Conservation (phyloP, 352 stramenopile species). For the Globisporangium canariense region DNA sequence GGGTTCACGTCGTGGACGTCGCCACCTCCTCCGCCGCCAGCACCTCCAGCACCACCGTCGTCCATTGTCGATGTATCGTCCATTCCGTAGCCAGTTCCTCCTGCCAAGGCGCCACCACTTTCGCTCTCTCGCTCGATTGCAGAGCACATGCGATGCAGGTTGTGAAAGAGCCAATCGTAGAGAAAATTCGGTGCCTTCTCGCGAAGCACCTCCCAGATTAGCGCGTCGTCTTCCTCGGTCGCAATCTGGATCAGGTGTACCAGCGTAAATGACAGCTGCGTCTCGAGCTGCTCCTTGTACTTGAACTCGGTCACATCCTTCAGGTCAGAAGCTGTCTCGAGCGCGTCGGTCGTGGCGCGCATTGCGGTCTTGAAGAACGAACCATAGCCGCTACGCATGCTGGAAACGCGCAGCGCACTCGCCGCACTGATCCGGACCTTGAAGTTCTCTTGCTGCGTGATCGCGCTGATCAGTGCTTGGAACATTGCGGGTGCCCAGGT, state of each 20-base stretch:
- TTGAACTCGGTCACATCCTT: slow-evolving; percentile 88
- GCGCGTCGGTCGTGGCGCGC: slow-evolving; percentile 59
- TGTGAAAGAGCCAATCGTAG: slow-evolving; percentile 89
- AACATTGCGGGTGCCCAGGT: slow-evolving; percentile 78
- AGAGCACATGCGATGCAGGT: slow-evolving; percentile 78
- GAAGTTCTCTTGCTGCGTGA: slow-evolving; percentile 87
- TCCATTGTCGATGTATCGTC: slow-evolving; percentile 22
- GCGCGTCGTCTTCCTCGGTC: slow-evolving; percentile 59
- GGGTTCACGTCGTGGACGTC: slow-evolving; percentile 83
- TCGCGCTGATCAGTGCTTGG: slow-evolving; percentile 68
- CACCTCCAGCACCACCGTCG: slow-evolving; percentile 19
- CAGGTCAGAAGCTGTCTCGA: slow-evolving; percentile 82
- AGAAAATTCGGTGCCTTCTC: slow-evolving; percentile 69
- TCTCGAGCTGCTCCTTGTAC: slow-evolving; percentile 89
- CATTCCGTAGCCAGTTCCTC: slow-evolving; percentile 19
- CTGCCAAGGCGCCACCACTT: background rate
- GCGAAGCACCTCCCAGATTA: slow-evolving; percentile 66
- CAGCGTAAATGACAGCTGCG: slow-evolving; percentile 83
- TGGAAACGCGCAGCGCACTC: slow-evolving; percentile 69
- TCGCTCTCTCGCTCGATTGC: slow-evolving; percentile 61
- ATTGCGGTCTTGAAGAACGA: slow-evolving; percentile 68
- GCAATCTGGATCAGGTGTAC: slow-evolving; percentile 80
- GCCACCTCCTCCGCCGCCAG: slow-evolving; percentile 21
- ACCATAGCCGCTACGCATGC: slow-evolving; percentile 65
- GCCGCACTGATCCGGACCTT: slow-evolving; percentile 86